A percentile compares a stretch with the other conserved stretches of the same genome.
Evolutionary conservation across 2,329 filamentous ascomycete species (phyloP).

Genomic region (Exophiala oligosperma): DNA sequence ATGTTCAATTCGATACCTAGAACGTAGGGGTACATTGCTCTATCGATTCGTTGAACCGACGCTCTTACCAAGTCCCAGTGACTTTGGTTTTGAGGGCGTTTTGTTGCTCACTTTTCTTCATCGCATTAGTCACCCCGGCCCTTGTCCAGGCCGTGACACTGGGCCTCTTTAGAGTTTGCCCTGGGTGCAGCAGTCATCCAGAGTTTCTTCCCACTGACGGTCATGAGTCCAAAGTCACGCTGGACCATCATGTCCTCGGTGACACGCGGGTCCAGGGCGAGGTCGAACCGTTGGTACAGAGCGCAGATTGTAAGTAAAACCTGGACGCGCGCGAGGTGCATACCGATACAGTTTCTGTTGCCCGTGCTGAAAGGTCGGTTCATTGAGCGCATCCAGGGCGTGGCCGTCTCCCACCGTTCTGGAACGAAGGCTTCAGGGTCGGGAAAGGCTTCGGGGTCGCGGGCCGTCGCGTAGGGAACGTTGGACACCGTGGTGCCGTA

Average conservation of each 20-base stretch:
- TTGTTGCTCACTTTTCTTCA: too few species aligned
- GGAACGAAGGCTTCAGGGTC: constrained; percentile 32
- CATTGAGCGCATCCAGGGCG: constrained; percentile 5
- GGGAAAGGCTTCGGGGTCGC: constrained; percentile 12
- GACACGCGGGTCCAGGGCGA: neutral
- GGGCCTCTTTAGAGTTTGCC: too few species aligned
- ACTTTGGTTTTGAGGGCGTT: too few species aligned
- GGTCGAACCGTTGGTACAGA: constrained; percentile 2
- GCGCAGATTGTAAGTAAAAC: neutral
- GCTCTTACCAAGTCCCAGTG: too few species aligned
- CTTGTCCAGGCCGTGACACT: too few species aligned
- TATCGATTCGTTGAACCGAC: too few species aligned
- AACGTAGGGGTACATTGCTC: too few species aligned
- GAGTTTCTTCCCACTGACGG: neutral
- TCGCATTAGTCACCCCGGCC: too few species aligned
- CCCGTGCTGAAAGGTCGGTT: constrained; percentile 13
- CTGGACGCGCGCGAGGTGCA: constrained; percentile 2
- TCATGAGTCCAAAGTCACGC: neutral
- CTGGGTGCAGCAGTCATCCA: neutral
- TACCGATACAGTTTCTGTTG: constrained; percentile 5
- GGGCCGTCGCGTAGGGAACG: constrained; percentile 21
- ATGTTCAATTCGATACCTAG: too few species aligned
- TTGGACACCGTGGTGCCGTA: constrained; percentile 27
- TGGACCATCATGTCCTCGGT: neutral
- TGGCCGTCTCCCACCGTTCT: constrained; percentile 38